Evolutionary conservation across 2,329 filamentous ascomycete genomes (phyloP).

Genomic region (Claviceps sp.): DNA sequence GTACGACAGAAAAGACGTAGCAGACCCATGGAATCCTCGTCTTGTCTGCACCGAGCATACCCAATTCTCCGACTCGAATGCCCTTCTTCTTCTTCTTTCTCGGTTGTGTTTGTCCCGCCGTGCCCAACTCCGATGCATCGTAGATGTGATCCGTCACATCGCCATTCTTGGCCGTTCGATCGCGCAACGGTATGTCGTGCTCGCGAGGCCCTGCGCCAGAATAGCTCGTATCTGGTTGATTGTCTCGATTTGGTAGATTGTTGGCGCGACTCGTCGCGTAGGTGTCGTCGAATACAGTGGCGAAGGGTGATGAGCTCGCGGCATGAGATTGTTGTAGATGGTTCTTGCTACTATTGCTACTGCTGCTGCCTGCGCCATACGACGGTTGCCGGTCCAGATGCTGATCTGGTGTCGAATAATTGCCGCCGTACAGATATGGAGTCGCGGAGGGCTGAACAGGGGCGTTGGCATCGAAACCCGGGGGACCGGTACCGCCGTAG

Average conservation of each 20-base stretch:
- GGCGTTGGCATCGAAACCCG: slow-evolving; percentile 22
- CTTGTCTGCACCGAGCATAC: slow-evolving; percentile 42
- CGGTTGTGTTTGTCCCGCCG: slow-evolving; percentile 8
- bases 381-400: slow-evolving; percentile 5
- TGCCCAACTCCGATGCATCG: slow-evolving; percentile 32
- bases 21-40: slow-evolving; percentile 65
- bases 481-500: slow-evolving; percentile 28
- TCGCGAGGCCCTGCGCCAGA: slow-evolving; percentile 22
- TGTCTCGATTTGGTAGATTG: slow-evolving; percentile 23
- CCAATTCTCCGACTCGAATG: slow-evolving; percentile 43
- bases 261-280: slow-evolving; percentile 41
- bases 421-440: slow-evolving; percentile 20
- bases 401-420: slow-evolving; percentile 8
- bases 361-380: slow-evolving; percentile 16
- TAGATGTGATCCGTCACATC: slow-evolving; percentile 47
- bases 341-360: slow-evolving; percentile 9
- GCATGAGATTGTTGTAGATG: slow-evolving; percentile 14
- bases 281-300: slow-evolving; percentile 54
- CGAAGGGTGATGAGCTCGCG: slow-evolving; percentile 41
- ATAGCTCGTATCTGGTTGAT: slow-evolving; percentile 43
- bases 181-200: slow-evolving; percentile 44
- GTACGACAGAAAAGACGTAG: slow-evolving; percentile 63
- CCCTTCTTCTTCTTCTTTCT: slow-evolving; percentile 25
- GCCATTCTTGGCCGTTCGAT: slow-evolving; percentile 30
- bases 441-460: slow-evolving; percentile 28